Percentiles rank a stretch among this genome's conserved stretches.
phyloP scores from a whole-genome alignment of 2,329 filamentous ascomycete species.

The Fusarium piperis region DNA sequence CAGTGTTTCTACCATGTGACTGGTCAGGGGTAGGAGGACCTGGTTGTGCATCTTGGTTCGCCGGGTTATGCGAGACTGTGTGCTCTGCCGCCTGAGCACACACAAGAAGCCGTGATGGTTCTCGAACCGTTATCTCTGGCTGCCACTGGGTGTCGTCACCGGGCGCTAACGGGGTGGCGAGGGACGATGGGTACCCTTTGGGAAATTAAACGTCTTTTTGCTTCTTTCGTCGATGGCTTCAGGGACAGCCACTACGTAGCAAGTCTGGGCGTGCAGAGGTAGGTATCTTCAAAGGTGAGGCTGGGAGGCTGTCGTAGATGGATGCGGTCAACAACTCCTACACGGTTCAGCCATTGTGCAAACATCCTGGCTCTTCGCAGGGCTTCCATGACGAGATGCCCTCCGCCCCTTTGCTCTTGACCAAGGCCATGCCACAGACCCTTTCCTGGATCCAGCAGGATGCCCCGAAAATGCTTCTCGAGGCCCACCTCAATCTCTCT shows the following conservation, averaged over 20 bases:
- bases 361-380: conserved; percentile 1
- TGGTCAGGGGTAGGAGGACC: conserved; percentile 9
- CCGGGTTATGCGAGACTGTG: conserved; percentile 27
- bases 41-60: conserved; percentile 24
- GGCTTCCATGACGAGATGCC: conserved; percentile 28
- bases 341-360: not conserved
- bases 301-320: not conserved
- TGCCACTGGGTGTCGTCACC: conserved; percentile 25
- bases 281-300: not conserved
- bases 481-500: conserved; percentile 36
- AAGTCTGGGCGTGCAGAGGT: not conserved
- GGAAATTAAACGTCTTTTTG: conserved; percentile 34
- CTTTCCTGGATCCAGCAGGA: conserved; percentile 25
- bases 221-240: conserved; percentile 1
- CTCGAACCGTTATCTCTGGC: not conserved
- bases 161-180: conserved; percentile 35
- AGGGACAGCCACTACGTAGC: not conserved
- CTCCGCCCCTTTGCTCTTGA: not conserved
- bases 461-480: conserved; percentile 20
- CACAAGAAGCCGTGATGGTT: not conserved
- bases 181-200: conserved; percentile 22
- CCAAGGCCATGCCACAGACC: conserved; percentile 26
- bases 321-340: not conserved
- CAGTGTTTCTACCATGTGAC: conserved; percentile 10
- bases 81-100: conserved; percentile 2